Base-by-base conservation (phyloP, 2,329 filamentous ascomycete species). In the Fusarium sp. region DNA sequence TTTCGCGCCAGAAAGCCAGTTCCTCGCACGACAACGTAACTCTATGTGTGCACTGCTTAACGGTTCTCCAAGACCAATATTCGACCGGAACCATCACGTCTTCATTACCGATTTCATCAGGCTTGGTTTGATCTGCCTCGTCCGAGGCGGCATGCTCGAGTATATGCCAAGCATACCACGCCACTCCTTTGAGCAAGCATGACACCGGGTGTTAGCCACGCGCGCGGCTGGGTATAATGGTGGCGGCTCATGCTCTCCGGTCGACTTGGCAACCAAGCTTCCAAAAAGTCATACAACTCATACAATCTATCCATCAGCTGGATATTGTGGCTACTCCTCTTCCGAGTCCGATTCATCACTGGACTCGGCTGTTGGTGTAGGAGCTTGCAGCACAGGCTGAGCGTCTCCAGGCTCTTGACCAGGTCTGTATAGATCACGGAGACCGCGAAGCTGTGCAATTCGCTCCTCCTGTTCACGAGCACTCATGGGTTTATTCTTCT, bases 401-500 rank as follows among this genome's bases (percentile, higher is more conserved):
- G 52, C 71, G 43, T 79, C 75, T 9, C 65, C 65, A 10, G 74
- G 69, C 40, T 79, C 78, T 32, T 77, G 72, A 26, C 76, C 77
- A 7, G 74, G 71, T 58, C 75, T 77, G 62, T 81, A 81, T 57
- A 80, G 72, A 40, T 80, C 80, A 38, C 86, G 78, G 62, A 88
- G 83, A 60, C 83, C 83, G 68, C 85, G 83, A 45, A 92, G 82
- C 72, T 86, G 81, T 26, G 84, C 82, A 69, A 92, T 91, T 56
- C 86, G 87, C 24, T 85, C 83, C 70, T 91, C 88, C 76, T 92
- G 89, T 77, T 92, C 89, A 21, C 82, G 80, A 66, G 89, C 90
- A 75, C 86, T 89, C 89, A 92, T 92, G 3, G 89, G 89, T 82
- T 92, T 92, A 77, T 92, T 91, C 82, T 91, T 91, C 80, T 89